Percentiles rank a stretch among this genome's conserved stretches.
These are phyloP conservation scores for Lipomyces kockii DNA, from an alignment of 805 yeast species.

Conservation along the genomic window DNA sequence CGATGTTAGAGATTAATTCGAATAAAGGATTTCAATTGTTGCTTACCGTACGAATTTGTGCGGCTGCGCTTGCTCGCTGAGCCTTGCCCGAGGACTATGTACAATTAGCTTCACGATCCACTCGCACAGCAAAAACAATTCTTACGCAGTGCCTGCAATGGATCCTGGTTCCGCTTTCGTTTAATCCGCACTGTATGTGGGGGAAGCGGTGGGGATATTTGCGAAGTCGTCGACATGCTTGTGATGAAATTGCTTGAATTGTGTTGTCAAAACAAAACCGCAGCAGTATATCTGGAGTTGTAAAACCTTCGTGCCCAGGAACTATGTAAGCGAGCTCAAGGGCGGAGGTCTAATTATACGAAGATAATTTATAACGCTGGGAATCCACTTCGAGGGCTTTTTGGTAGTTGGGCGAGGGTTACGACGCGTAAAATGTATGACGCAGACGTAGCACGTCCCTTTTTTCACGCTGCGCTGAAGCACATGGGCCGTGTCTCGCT, in stretches of 20 bases:
- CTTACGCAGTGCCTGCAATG: constrained; percentile 71
- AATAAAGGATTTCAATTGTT: neutral
- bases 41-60: constrained; percentile 30
- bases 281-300: neutral
- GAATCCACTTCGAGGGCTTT: neutral
- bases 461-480: too few relatives aligned
- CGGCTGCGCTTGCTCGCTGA: constrained; percentile 29
- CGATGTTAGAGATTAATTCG: neutral
- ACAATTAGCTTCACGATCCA: constrained; percentile 8
- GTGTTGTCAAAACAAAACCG: neutral
- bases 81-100: constrained; percentile 27
- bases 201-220: constrained; percentile 31
- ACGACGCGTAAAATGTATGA: neutral
- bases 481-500: too few relatives aligned
- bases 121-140: neutral
- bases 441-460: too few relatives aligned
- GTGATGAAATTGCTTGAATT: neutral
- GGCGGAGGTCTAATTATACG: neutral
- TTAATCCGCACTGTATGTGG: constrained; percentile 82
- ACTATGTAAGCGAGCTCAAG: neutral
- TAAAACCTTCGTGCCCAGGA: neutral
- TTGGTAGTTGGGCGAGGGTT: neutral
- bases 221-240: constrained; percentile 21
- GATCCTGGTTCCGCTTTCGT: constrained; percentile 84
- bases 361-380: neutral